phyloP scores from a whole-genome alignment of 2,329 filamentous ascomycete species.

The Sordariomycetes sp. region DNA sequence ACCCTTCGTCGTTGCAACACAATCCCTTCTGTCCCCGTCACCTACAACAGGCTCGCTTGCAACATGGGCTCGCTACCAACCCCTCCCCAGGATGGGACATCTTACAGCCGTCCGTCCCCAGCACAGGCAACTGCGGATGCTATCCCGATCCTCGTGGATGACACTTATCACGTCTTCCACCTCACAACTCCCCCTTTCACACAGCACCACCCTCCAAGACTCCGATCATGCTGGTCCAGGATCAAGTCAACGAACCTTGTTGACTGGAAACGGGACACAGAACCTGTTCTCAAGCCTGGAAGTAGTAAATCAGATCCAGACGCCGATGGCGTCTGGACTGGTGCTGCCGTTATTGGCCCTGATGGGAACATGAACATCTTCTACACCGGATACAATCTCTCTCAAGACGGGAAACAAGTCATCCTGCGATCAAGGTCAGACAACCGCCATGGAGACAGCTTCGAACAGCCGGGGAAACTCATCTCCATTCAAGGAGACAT shows the following conservation, averaged over 20 bases:
- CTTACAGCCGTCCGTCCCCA: slow-evolving; percentile 16
- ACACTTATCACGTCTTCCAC: slow-evolving; percentile 26
- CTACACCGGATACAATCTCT: slow-evolving; percentile 25
- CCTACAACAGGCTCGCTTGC: too few species aligned
- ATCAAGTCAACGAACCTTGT: slow-evolving; percentile 18
- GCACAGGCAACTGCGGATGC: slow-evolving; percentile 22
- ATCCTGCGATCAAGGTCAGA: slow-evolving; percentile 17
- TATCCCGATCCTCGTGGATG: slow-evolving; percentile 23
- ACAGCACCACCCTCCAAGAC: slow-evolving; percentile 20
- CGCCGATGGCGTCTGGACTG: slow-evolving; percentile 23
- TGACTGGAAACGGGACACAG: slow-evolving; percentile 17
- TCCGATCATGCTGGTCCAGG: slow-evolving; percentile 21
- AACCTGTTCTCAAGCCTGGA: slow-evolving; percentile 13
- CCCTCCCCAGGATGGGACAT: slow-evolving; percentile 13
- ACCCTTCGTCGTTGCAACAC: too few species aligned
- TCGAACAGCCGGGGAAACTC: slow-evolving; percentile 13
- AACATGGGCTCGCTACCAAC: too few species aligned
- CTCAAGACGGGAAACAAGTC: slow-evolving; percentile 18
- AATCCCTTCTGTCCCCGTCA: too few species aligned
- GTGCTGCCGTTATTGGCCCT: slow-evolving; percentile 19
- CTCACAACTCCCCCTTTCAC: slow-evolving; percentile 20
- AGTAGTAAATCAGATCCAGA: slow-evolving; percentile 12
- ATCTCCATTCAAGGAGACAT: slow-evolving; percentile 11
- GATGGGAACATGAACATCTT: slow-evolving; percentile 23
- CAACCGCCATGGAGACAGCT: slow-evolving; percentile 16